Percentiles rank a stretch among this genome's conserved stretches.
These are phyloP conservation scores for Aegilops sharonensis DNA, from an alignment of 176 grass and related monocot species.

Conservation along the genomic window DNA sequence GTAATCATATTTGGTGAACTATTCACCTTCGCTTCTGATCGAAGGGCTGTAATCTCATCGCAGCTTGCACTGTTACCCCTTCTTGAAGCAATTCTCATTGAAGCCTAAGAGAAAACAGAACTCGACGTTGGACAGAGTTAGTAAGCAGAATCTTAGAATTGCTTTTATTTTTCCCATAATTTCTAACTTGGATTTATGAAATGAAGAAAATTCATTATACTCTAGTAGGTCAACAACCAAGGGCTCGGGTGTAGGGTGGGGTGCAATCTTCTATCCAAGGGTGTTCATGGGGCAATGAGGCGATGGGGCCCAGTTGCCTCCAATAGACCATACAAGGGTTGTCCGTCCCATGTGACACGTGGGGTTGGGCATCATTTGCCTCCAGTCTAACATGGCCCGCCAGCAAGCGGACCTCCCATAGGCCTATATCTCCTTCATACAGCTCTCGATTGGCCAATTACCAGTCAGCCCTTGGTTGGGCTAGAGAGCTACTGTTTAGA, in stretches of 20 bases:
- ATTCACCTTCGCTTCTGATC: slow-evolving; percentile 53
- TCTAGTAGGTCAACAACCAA: background rate
- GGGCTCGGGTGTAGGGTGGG: background rate
- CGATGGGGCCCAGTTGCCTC: background rate
- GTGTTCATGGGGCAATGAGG: background rate
- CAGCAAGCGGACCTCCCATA: background rate
- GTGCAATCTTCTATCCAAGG: background rate
- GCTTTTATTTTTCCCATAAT: background rate
- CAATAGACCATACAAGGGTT: background rate
- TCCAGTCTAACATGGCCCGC: background rate
- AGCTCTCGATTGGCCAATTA: background rate
- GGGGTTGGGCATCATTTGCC: background rate
- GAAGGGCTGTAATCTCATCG: slow-evolving; percentile 45
- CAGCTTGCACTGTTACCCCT: slow-evolving; percentile 44
- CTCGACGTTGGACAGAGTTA: slow-evolving; percentile 33
- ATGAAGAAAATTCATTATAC: background rate
- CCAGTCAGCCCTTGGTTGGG: background rate
- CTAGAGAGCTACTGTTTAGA: background rate
- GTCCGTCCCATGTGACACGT: background rate
- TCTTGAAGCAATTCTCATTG: slow-evolving; percentile 50
- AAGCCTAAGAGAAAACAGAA: slow-evolving; percentile 45
- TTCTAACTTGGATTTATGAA: slow-evolving; percentile 2
- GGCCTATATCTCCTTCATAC: background rate
- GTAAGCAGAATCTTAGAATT: slow-evolving; percentile 5
- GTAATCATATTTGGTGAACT: slow-evolving; percentile 34